phyloP scores from a whole-genome alignment of 805 yeast genomes.

The Komagataella phaffii region DNA sequence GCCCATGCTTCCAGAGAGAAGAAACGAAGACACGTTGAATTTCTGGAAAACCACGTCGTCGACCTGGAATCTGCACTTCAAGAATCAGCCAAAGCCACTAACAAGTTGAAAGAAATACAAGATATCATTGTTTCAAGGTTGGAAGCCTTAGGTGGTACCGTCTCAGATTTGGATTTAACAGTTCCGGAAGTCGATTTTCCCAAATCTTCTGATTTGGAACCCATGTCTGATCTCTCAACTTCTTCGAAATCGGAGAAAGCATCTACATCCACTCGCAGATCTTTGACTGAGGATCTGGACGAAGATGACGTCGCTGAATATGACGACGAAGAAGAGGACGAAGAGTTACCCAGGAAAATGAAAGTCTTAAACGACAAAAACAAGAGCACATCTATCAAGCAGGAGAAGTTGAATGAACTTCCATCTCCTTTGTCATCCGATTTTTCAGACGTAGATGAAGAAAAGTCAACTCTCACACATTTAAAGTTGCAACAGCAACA shows the following conservation, averaged over 20 bases:
- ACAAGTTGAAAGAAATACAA: not conserved
- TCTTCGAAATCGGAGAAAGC: not conserved
- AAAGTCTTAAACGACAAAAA: not conserved
- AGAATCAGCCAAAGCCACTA: not conserved
- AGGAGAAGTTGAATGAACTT: not conserved
- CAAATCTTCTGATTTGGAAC: not conserved
- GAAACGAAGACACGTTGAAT: conserved; percentile 85
- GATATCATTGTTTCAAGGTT: not conserved
- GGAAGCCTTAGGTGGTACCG: conserved; percentile 2
- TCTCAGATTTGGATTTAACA: conserved; percentile 1
- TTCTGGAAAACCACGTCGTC: conserved; percentile 49
- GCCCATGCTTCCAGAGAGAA: conserved; percentile 97
- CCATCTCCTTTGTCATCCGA: not conserved
- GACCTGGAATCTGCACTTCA: conserved; percentile 19
- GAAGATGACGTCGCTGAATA: conserved; percentile 2
- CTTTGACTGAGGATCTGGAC: not conserved
- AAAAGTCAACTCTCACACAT: not conserved
- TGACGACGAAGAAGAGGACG: conserved; percentile 1
- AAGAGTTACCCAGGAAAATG: not conserved
- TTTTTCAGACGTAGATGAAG: not conserved
- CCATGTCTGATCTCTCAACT: not conserved
- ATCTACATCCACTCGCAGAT: not conserved
- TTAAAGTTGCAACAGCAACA: not conserved
- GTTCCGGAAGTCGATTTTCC: not conserved
- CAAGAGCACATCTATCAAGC: not conserved